Evolutionary conservation across 2,329 filamentous ascomycete species (phyloP), one percentile per base, ranked within the genome.

Genomic region (Colletotrichum costaricense): DNA sequence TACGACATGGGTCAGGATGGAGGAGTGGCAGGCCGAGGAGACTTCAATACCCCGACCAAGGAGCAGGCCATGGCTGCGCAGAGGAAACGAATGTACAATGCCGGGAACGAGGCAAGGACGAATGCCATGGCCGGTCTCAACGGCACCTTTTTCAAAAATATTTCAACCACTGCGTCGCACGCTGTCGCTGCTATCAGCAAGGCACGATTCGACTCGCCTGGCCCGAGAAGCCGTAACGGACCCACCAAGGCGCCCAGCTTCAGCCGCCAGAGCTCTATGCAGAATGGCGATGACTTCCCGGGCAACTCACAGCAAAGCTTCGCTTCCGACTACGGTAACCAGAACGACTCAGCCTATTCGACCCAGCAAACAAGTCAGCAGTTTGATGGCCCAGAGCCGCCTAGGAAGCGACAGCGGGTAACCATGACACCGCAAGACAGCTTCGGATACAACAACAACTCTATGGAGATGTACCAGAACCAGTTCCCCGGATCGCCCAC

Each of bases 31-130:
- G 92, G 93, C 69, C 90, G 92, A 59, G 94, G 93, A 59, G 91
- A 92, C 76, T 89, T 98, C 78, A 96, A 98, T 79, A 98, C 97
- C 0, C 97, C 97, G 0, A 99, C 97, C 49, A 99, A 99, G 83
- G 97, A 98, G 83, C 97, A 98, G 83, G 97, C 97, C 73, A 98
- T 98, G 95, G 97, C 97, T 12, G 96, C 96, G 5, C 93, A 95
- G 83, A 88, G 97, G 77, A 98, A 99, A 82, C 91, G 96, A 76
- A 91, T 98, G 83, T 98, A 98, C 84, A 97, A 93, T 76, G 88
- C 90, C 60, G 90, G 88, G 58, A 87, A 90, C 66, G 94, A 97
- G 71, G 91, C 88, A 62, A 89, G 95, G 63, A 85, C 88, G 14
- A 91, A 90, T 78, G 91, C 89, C 79, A 77, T 91, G 78, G 52